Conservation (phyloP, 1,284 basidiomycete species). For the Microbotryum lychnidis-dioicae region DNA sequence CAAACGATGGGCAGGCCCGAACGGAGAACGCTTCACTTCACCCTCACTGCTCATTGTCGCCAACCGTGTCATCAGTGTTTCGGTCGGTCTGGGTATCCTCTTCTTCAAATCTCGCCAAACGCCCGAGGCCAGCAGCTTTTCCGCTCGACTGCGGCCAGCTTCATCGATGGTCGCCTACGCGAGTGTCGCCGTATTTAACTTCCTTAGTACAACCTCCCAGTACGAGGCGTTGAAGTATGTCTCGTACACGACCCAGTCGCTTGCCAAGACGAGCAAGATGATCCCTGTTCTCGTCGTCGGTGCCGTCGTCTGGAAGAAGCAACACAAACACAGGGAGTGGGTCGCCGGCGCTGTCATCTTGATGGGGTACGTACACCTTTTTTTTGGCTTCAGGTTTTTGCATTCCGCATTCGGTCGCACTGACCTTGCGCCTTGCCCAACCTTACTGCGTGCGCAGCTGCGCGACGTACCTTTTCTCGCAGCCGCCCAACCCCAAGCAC, state of each 20-base stretch:
- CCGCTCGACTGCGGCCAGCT: neutral
- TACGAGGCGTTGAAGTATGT: slow-evolving; percentile 33
- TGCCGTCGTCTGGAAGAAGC: slow-evolving; percentile 29
- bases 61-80: slow-evolving; percentile 31
- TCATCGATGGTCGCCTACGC: slow-evolving; percentile 19
- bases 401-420: neutral
- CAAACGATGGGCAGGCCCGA: slow-evolving; percentile 8
- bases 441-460: slow-evolving; percentile 16
- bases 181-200: slow-evolving; percentile 29
- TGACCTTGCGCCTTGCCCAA: neutral
- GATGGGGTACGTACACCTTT: slow-evolving; percentile 12
- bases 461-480: slow-evolving; percentile 32
- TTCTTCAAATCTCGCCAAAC: slow-evolving; percentile 9
- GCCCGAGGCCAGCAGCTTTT: neutral
- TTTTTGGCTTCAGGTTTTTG: neutral
- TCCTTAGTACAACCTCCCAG: slow-evolving; percentile 31
- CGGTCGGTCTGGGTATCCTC: slow-evolving; percentile 25
- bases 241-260: slow-evolving; percentile 7
- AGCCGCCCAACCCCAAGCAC: slow-evolving; percentile 14
- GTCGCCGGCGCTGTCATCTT: slow-evolving; percentile 31
- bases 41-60: slow-evolving; percentile 31
- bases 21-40: slow-evolving; percentile 30
- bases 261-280: slow-evolving; percentile 33
- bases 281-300: slow-evolving; percentile 34
- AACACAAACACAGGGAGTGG: slow-evolving; percentile 27